These are phyloP conservation scores for Cavenderia fasciculata DNA, from an alignment of 78 protist species.

Conservation along the genomic window DNA sequence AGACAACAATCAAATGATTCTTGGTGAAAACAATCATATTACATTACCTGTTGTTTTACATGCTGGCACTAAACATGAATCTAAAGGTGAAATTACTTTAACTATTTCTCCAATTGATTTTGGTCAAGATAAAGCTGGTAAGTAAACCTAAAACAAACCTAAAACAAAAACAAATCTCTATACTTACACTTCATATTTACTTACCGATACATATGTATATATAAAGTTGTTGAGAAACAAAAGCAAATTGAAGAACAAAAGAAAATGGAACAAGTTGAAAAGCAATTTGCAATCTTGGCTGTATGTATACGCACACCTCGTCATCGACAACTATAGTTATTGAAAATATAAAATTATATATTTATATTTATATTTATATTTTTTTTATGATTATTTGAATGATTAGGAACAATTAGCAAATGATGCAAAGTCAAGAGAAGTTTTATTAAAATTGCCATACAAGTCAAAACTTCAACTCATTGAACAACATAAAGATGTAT, in stretches of 20 bases:
- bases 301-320: no score
- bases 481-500: slow-evolving; percentile 62
- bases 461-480: slow-evolving; percentile 6
- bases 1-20: slow-evolving; percentile 10
- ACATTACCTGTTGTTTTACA: slow-evolving; percentile 10
- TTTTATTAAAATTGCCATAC: slow-evolving; percentile 17
- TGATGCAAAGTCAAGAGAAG: slow-evolving; percentile 64
- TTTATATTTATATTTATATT: background rate
- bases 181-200: no score
- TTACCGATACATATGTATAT: no score
- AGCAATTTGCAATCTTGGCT: slow-evolving; percentile 9
- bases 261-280: slow-evolving; percentile 46
- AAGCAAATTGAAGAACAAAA: slow-evolving; percentile 43
- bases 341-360: no score
- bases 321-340: no score
- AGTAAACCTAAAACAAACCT: no score
- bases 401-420: slow-evolving; percentile 54
- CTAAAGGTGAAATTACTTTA: slow-evolving; percentile 12
- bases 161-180: no score
- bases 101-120: slow-evolving; percentile 27
- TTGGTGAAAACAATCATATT: slow-evolving; percentile 22
- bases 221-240: slow-evolving; percentile 3
- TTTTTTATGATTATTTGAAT: background rate
- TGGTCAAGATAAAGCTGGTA: slow-evolving; percentile 61
- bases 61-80: slow-evolving; percentile 9